Conservation (phyloP, 2,329 filamentous ascomycete genomes). For the Beauveria sp. region DNA sequence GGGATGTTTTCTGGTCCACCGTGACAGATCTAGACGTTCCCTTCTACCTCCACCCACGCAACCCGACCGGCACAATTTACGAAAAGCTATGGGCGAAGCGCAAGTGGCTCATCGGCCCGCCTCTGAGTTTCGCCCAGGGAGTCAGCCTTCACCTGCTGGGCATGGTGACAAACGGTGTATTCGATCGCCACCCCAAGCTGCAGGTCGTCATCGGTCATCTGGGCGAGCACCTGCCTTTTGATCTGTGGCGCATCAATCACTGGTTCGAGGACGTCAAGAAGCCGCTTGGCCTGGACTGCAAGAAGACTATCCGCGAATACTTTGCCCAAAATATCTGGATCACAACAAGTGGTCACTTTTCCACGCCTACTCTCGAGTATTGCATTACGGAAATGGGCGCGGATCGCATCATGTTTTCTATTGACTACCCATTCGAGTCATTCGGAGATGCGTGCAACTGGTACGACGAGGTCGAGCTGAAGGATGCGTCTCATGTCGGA, state of each 20-base stretch:
- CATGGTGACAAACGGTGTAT: constrained; percentile 42
- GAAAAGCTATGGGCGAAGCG: constrained; percentile 52
- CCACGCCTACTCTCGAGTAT: constrained; percentile 42
- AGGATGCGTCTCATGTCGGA: constrained; percentile 22
- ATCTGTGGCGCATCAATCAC: constrained; percentile 43
- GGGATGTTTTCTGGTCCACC: constrained; percentile 54
- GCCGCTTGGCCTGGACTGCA: constrained; percentile 37
- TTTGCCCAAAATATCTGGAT: constrained; percentile 49
- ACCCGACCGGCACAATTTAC: constrained; percentile 47
- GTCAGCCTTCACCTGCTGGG: constrained; percentile 50
- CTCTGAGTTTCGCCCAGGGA: constrained; percentile 50
- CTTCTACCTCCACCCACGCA: constrained; percentile 55
- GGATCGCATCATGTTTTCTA: constrained; percentile 43
- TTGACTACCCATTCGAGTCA: constrained; percentile 46
- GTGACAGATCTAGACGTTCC: constrained; percentile 53
- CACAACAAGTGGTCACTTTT: constrained; percentile 50
- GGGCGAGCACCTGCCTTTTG: constrained; percentile 41
- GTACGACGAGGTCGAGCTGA: constrained; percentile 31
- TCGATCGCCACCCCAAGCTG: constrained; percentile 38
- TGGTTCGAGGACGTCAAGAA: constrained; percentile 51
- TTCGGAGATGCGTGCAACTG: constrained; percentile 34
- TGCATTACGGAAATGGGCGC: constrained; percentile 39
- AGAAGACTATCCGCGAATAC: constrained; percentile 44
- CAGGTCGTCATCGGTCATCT: constrained; percentile 40
- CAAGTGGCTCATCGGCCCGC: constrained; percentile 52